phyloP scores from a whole-genome alignment of 2,329 filamentous ascomycete genomes.

The Fusarium robinianum region DNA sequence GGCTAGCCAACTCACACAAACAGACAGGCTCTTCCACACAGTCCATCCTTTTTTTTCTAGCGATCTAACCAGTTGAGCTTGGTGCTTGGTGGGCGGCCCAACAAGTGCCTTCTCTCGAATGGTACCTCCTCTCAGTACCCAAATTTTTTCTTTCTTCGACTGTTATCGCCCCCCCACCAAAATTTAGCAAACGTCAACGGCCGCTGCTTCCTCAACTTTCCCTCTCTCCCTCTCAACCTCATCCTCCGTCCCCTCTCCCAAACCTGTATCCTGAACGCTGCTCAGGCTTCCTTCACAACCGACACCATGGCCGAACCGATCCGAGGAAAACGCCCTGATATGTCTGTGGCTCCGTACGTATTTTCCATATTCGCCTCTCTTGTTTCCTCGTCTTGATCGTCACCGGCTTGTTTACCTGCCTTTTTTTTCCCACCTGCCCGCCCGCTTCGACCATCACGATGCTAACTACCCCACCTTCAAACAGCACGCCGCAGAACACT shows the following conservation, averaged over 20 bases:
- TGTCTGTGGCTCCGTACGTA: constrained; percentile 63
- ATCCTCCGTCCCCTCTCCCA: constrained; percentile 31
- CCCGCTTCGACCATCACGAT: constrained; percentile 31
- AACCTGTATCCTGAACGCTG: constrained; percentile 39
- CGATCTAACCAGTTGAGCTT: constrained; percentile 37
- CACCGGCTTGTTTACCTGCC: constrained; percentile 24
- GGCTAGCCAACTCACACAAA: neutral
- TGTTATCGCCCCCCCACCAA: constrained; percentile 47
- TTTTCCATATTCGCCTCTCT: constrained; percentile 17
- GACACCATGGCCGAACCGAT: constrained; percentile 65
- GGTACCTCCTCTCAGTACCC: constrained; percentile 39
- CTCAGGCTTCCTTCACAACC: constrained; percentile 36
- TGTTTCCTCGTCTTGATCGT: neutral
- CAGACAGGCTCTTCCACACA: constrained; percentile 10
- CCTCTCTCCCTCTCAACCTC: constrained; percentile 41
- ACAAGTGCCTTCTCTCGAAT: constrained; percentile 36
- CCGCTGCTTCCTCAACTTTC: constrained; percentile 42
- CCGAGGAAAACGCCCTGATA: constrained; percentile 64
- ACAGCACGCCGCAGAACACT: constrained; percentile 97
- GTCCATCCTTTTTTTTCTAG: constrained; percentile 31
- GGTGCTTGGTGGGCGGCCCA: constrained; percentile 37
- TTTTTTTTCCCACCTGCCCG: constrained; percentile 31
- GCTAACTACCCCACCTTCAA: constrained; percentile 53
- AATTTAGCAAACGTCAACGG: constrained; percentile 47
- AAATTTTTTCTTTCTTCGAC: constrained; percentile 45